Base-by-base conservation (phyloP, 2,329 filamentous ascomycete genomes). In the Colletotrichum spaethianum region DNA sequence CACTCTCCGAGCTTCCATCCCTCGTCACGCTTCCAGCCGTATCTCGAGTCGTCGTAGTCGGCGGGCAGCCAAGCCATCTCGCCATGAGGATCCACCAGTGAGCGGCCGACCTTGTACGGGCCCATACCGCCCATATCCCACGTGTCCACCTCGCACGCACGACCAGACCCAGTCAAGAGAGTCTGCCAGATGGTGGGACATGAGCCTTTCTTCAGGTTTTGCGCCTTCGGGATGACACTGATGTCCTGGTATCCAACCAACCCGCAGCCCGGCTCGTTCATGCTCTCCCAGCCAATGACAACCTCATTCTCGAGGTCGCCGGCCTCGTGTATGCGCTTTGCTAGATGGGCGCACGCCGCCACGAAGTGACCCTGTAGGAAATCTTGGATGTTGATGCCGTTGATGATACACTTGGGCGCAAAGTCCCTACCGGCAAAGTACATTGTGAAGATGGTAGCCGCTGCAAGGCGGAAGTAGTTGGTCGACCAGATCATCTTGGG, bases 401-500 rank as follows among this genome's bases (percentile, higher is more conserved):
- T 92, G 67, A 99, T 96, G 75, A 98, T 93, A 76, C 96, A 98
- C 78, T 98, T 98, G 4, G 97, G 97, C 1, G 96, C 94, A 85
- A 98, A 98, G 77, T 97, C 94, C 74, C 87, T 91, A 44, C 96
- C 96, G 11, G 89, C 95, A 81, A 97, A 99, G 84, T 98, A 99
- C 63, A 98, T 84, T 0, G 96, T 98, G 80, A 98, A 98, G 76
- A 98, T 94, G 56, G 94, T 95, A 75, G 95, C 94, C 61, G 93
- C 93, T 3, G 93, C 95, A 61, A 98, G 86, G 31, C 96, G 90
- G 73, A 91, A 93, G 82, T 99, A 99, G 80, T 99, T 99, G 63
- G 97, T 98, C 20, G 96, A 95, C 96, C 96, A 99, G 70, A 98
- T 96, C 97, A 99, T 99, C 84, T 98, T 98, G 31, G 96, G 96